Conservation (phyloP, 495 filamentous ascomycete species). For the Podospora sp. region DNA sequence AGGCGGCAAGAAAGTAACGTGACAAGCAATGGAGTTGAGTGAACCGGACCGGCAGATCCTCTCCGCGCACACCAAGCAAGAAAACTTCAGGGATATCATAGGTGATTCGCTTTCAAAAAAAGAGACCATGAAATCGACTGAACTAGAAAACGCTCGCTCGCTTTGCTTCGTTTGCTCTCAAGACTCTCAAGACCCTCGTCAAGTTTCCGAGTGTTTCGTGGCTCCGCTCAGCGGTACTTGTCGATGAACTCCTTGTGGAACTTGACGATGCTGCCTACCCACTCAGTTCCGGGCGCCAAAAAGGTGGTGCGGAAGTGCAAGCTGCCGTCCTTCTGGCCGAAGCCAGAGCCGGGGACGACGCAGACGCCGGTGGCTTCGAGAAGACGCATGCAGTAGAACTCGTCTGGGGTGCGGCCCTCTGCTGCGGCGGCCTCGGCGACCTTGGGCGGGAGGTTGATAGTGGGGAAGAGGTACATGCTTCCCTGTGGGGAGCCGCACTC, state of each 20-base stretch:
- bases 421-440: conserved; percentile 73
- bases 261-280: conserved; percentile 82
- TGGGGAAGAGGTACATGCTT: conserved; percentile 98
- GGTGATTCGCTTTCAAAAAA: conserved; percentile 3
- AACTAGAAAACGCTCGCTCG: conserved; percentile 1
- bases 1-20: background rate
- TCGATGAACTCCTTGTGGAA: conserved; percentile 94
- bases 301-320: conserved; percentile 97
- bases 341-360: conserved; percentile 87
- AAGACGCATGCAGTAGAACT: conserved; percentile 88
- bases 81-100: conserved; percentile 6
- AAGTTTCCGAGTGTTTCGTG: background rate
- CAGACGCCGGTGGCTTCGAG: conserved; percentile 97
- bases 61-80: conserved; percentile 1
- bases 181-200: background rate
- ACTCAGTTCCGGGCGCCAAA: conserved; percentile 92
- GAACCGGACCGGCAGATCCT: background rate
- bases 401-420: conserved; percentile 77
- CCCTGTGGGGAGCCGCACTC: conserved; percentile 85
- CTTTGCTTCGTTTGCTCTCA: background rate
- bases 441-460: conserved; percentile 74
- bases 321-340: conserved; percentile 89
- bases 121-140: background rate
- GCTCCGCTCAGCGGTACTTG: conserved; percentile 58
- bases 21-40: background rate